Conservation (phyloP, 139 green algal genomes). For the Cymbomonas tetramitiformis region DNA sequence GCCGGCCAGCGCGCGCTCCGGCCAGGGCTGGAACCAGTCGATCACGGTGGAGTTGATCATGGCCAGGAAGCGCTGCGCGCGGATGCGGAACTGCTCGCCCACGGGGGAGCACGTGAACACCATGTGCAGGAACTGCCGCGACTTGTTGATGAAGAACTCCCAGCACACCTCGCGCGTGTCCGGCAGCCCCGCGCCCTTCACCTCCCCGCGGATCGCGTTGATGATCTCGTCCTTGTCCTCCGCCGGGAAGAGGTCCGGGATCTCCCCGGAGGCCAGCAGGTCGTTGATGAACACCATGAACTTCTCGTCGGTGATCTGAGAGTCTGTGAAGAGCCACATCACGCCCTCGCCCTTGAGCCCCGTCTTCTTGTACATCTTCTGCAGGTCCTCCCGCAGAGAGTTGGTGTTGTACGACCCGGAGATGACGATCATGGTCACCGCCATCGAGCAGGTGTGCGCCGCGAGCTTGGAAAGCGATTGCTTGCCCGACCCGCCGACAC, state of each 20-base stretch:
- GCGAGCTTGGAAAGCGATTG: slow-evolving; percentile 58
- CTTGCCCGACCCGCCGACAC: slow-evolving; percentile 72
- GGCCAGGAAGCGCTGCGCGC: slow-evolving; percentile 68
- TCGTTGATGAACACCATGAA: slow-evolving; percentile 82
- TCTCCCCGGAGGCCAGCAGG: slow-evolving; percentile 64
- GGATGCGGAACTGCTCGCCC: slow-evolving; percentile 68
- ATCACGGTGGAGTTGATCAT: slow-evolving; percentile 75
- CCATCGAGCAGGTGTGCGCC: slow-evolving; percentile 62
- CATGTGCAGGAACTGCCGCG: slow-evolving; percentile 64
- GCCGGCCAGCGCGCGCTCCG: slow-evolving; percentile 54
- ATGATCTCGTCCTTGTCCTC: slow-evolving; percentile 81
- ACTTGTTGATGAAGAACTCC: slow-evolving; percentile 59
- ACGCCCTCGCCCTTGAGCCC: slow-evolving; percentile 59
- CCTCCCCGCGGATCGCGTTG: slow-evolving; percentile 60
- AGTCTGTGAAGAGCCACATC: slow-evolving; percentile 72
- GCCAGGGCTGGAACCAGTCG: slow-evolving; percentile 77
- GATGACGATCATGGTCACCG: slow-evolving; percentile 61
- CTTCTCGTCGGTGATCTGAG: slow-evolving; percentile 63
- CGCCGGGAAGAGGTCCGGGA: slow-evolving; percentile 66
- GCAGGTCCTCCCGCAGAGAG: slow-evolving; percentile 74
- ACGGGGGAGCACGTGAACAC: slow-evolving; percentile 70
- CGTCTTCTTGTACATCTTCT: slow-evolving; percentile 71
- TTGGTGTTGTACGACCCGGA: slow-evolving; percentile 57
- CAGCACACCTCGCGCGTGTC: slow-evolving; percentile 73
- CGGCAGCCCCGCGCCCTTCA: slow-evolving; percentile 55